Conservation (phyloP, 202 grass and related monocot genomes). For the Hordeum pubiflorum region DNA sequence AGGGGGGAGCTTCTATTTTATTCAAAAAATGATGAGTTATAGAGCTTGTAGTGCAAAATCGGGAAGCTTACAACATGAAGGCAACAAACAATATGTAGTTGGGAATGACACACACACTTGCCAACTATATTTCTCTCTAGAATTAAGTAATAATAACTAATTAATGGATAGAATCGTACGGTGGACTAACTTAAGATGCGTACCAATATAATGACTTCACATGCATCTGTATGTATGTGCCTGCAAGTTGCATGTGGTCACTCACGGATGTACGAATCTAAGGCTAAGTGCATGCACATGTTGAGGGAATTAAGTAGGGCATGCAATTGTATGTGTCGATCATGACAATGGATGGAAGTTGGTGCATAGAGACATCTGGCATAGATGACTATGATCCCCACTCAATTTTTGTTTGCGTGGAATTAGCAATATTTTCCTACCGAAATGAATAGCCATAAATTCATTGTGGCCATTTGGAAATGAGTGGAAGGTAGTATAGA, state of each 20-base stretch:
- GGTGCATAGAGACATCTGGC: background rate
- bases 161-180: background rate
- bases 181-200: background rate
- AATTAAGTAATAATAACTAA: too few species aligned
- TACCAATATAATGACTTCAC: background rate
- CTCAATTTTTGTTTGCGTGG: background rate
- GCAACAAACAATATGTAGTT: too few species aligned
- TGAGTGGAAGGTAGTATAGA: too few species aligned
- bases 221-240: background rate
- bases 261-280: background rate
- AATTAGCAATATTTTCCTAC: too few species aligned
- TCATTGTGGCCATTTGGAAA: too few species aligned
- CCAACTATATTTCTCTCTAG: background rate
- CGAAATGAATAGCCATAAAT: too few species aligned
- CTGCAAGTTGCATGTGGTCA: background rate
- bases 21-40: too few species aligned
- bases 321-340: background rate
- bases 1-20: too few species aligned
- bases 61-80: too few species aligned
- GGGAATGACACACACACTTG: background rate
- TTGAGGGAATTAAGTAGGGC: constrained; percentile 18
- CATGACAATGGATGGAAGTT: constrained; percentile 3
- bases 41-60: too few species aligned
- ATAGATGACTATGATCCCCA: background rate
- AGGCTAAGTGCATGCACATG: background rate